phyloP scores from a whole-genome alignment of 441 rosid genomes.

The Adansonia madagascariensis region DNA sequence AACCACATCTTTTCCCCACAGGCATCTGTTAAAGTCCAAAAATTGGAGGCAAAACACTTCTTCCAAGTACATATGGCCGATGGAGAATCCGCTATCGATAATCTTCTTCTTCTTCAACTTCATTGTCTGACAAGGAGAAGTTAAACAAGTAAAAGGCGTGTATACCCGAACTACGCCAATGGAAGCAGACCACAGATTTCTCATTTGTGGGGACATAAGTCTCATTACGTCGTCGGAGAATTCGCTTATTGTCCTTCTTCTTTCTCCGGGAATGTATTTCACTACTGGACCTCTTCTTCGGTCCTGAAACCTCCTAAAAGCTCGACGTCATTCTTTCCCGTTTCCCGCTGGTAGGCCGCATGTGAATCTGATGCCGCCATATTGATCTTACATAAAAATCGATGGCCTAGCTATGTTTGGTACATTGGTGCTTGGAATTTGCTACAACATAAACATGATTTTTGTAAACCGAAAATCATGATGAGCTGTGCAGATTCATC shows the following conservation, averaged over 20 bases:
- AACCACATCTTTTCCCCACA: background rate
- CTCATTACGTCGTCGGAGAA: background rate
- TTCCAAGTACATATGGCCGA: slow-evolving; percentile 4
- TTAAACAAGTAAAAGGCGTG: background rate
- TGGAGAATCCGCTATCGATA: background rate
- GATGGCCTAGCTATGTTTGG: background rate
- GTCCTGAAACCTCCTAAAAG: background rate
- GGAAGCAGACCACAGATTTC: slow-evolving; percentile 7
- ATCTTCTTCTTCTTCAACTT: background rate
- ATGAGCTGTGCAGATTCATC: too few species aligned
- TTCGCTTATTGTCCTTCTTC: background rate
- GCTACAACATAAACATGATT: background rate
- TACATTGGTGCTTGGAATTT: background rate
- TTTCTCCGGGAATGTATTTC: background rate
- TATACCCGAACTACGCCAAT: too few species aligned
- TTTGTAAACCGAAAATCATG: too few species aligned
- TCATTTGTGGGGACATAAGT: background rate
- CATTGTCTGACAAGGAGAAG: background rate
- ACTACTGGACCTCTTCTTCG: background rate
- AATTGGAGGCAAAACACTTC: background rate
- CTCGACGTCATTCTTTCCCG: background rate
- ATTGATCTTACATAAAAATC: background rate
- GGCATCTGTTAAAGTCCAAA: background rate
- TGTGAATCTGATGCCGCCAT: background rate
- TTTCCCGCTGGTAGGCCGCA: background rate